phyloP scores from a whole-genome alignment of 108 stramenopile genomes.

The Aurantiochytrium sp. region DNA sequence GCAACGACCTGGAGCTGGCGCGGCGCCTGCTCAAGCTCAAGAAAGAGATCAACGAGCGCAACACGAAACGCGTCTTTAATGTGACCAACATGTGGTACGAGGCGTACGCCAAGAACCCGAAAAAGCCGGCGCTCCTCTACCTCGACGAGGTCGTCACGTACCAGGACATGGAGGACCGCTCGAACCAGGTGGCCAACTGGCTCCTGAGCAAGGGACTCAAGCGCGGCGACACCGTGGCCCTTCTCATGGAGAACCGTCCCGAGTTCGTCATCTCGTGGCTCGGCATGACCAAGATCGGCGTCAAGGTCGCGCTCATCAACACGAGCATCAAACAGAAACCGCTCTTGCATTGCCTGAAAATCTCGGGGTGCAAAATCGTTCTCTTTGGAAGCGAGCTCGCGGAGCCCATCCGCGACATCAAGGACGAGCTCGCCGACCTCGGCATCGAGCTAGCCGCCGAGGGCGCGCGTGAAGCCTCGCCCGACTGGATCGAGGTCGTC shows the following conservation, averaged over 20 bases:
- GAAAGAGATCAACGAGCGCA: background rate
- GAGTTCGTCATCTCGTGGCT: slow-evolving; percentile 35
- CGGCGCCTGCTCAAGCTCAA: background rate
- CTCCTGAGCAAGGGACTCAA: background rate
- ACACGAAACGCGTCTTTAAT: background rate
- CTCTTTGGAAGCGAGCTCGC: slow-evolving; percentile 21
- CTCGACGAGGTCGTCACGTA: background rate
- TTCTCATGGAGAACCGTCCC: slow-evolving; percentile 31
- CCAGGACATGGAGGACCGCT: slow-evolving; percentile 13
- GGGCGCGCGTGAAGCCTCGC: background rate
- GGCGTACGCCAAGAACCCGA: slow-evolving; percentile 3
- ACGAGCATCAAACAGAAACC: slow-evolving; percentile 18
- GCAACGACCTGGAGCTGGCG: background rate
- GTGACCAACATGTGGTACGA: background rate
- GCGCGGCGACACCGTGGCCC: slow-evolving; percentile 20
- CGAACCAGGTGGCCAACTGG: slow-evolving; percentile 27
- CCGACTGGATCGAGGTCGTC: background rate
- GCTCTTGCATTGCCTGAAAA: slow-evolving; percentile 26
- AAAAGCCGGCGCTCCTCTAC: background rate
- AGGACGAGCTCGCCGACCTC: background rate
- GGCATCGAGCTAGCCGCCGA: background rate
- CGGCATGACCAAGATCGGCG: slow-evolving; percentile 35
- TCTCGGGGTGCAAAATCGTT: slow-evolving; percentile 19
- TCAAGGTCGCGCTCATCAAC: slow-evolving; percentile 28
- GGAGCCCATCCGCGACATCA: background rate